phyloP scores from a whole-genome alignment of 352 stramenopile species.

The Globisporangium carolinianum region DNA sequence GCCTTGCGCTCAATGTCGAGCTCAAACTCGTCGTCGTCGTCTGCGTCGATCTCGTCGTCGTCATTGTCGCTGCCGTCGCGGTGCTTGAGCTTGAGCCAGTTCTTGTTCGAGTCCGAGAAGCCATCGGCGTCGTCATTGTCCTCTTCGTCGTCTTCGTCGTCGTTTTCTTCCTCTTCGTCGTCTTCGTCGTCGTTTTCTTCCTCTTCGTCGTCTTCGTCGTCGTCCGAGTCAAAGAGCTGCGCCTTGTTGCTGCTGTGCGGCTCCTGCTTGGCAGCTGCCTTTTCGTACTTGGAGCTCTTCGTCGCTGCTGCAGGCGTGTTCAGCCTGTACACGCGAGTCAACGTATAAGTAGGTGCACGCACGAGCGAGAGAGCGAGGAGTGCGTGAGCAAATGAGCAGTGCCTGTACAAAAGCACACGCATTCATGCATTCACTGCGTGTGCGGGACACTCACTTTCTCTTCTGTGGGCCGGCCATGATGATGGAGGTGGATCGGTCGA shows the following conservation, averaged over 20 bases:
- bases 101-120: constrained; percentile 85
- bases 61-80: constrained; percentile 25
- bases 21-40: constrained; percentile 57
- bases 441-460: constrained; percentile 27
- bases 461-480: constrained; percentile 48
- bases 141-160: constrained; percentile 28
- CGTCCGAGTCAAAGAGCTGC: constrained; percentile 67
- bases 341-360: not conserved
- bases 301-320: constrained; percentile 18
- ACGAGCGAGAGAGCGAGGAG: not conserved
- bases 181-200: constrained; percentile 39
- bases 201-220: constrained; percentile 32
- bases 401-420: not conserved
- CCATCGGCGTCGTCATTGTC: constrained; percentile 38
- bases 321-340: constrained; percentile 7
- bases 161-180: constrained; percentile 42
- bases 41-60: constrained; percentile 33
- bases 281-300: constrained; percentile 63
- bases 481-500: not conserved
- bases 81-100: constrained; percentile 80
- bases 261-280: constrained; percentile 74
- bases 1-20: constrained; percentile 86
- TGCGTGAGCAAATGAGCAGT: not conserved
- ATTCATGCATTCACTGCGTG: not conserved
- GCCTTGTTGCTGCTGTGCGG: constrained; percentile 31